Evolutionary conservation across 2,329 filamentous ascomycete genomes (phyloP).

Genomic region (Exutisphaerella laricina): DNA sequence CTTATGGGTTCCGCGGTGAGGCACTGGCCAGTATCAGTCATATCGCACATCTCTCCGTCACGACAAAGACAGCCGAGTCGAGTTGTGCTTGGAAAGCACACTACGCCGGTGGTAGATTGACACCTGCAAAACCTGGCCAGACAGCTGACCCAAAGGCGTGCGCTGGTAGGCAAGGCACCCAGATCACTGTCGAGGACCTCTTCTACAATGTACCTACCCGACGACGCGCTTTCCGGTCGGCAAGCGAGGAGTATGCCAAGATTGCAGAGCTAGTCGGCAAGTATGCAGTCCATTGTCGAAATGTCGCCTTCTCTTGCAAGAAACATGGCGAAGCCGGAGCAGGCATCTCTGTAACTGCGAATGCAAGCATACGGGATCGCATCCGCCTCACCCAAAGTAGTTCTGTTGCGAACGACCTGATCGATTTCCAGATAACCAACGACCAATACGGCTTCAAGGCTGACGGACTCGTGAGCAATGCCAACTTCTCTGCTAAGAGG

Average conservation of each 20-base stretch:
- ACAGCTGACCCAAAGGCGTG: constrained; percentile 77
- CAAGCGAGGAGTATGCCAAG: constrained; percentile 94
- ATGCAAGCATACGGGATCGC: constrained; percentile 68
- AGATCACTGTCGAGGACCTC: constrained; percentile 90
- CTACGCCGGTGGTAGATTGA: constrained; percentile 76
- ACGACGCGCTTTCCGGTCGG: constrained; percentile 80
- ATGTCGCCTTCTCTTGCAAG: constrained; percentile 94
- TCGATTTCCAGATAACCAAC: constrained; percentile 68
- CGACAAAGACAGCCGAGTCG: constrained; percentile 85
- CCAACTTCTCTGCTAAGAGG: constrained; percentile 90
- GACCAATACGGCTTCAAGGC: constrained; percentile 78
- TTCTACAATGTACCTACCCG: constrained; percentile 95
- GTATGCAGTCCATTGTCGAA: constrained; percentile 84
- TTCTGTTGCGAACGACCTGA: constrained; percentile 78
- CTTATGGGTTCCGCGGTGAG: constrained; percentile 97
- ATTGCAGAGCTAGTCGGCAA: constrained; percentile 91
- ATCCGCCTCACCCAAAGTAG: constrained; percentile 87
- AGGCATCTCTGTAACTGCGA: constrained; percentile 71
- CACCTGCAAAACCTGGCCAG: constrained; percentile 81
- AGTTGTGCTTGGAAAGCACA: constrained; percentile 85
- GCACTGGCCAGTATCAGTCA: constrained; percentile 97
- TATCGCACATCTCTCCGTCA: constrained; percentile 91
- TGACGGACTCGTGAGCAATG: constrained; percentile 77
- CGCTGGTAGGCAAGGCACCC: constrained; percentile 82
- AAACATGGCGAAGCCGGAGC: constrained; percentile 85